These are phyloP conservation scores for Toxicodendron radicans DNA, from an alignment of 345 rosid genomes.

Conservation along the genomic window DNA sequence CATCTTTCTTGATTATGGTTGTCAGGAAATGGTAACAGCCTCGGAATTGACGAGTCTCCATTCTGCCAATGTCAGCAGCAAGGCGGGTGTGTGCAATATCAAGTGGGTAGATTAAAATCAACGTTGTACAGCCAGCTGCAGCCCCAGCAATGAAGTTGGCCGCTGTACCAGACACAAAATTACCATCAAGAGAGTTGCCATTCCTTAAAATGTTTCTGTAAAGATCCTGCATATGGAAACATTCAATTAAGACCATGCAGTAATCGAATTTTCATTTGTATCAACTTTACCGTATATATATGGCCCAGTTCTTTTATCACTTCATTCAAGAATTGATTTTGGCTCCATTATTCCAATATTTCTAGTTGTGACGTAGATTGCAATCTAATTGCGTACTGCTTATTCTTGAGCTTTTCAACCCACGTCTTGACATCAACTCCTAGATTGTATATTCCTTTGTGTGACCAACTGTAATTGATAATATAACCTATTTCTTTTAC, in stretches of 20 bases:
- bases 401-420: background rate
- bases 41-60: constrained; percentile 76
- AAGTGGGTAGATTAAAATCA: constrained; percentile 81
- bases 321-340: background rate
- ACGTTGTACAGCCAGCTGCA: constrained; percentile 85
- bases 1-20: constrained; percentile 70
- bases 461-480: background rate
- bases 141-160: constrained; percentile 93
- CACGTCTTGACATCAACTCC: background rate
- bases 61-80: constrained; percentile 83
- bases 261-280: background rate
- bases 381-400: background rate
- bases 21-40: constrained; percentile 84
- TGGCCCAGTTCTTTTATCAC: background rate
- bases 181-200: constrained; percentile 44
- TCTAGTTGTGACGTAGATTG: background rate
- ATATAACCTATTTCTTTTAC: background rate
- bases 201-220: constrained; percentile 69
- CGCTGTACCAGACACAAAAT: constrained; percentile 58
- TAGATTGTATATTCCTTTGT: background rate
- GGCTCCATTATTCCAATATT: background rate
- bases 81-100: constrained; percentile 92
- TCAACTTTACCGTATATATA: background rate
- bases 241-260: constrained; percentile 4
- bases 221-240: constrained; percentile 57